Conservation (phyloP, 805 yeast genomes). For the Yarrowia phangngaensis region DNA sequence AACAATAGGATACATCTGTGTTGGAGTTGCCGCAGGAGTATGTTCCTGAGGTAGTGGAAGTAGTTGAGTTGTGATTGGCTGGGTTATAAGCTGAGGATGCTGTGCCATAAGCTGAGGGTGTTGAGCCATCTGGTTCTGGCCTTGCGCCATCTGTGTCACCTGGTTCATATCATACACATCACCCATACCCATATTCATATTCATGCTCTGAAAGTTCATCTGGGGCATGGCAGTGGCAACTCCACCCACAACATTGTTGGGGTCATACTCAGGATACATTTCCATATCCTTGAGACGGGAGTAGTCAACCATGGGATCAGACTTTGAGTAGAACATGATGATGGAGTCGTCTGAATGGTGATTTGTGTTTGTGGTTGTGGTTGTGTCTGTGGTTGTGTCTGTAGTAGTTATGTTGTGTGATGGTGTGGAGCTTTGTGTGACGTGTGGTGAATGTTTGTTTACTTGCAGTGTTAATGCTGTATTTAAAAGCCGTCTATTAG, state of each 20-base stretch:
- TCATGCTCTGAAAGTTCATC: not conserved
- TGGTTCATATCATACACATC: not conserved
- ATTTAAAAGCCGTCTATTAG: too few species aligned
- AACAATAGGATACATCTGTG: too few species aligned
- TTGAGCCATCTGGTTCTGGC: not conserved
- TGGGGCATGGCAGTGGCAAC: too few species aligned
- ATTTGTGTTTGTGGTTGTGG: not conserved
- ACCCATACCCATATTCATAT: conserved; percentile 1
- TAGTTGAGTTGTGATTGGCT: too few species aligned
- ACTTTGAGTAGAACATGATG: conserved; percentile 9
- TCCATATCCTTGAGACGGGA: conserved; percentile 22
- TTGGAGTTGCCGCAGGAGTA: not conserved
- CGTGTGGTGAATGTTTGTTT: too few species aligned
- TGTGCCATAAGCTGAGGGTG: not conserved
- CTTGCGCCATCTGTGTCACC: not conserved
- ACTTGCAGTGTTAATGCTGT: too few species aligned
- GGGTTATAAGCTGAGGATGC: too few species aligned
- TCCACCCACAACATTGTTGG: not conserved
- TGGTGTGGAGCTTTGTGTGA: too few species aligned
- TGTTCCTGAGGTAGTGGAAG: too few species aligned
- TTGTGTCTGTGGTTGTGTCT: too few species aligned
- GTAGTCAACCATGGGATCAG: conserved; percentile 18
- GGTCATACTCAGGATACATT: conserved; percentile 12
- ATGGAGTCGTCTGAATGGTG: too few species aligned
- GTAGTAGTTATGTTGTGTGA: too few species aligned